These are phyloP conservation scores for Rhododendron vialii DNA, from an alignment of 148 eudicot genomes.

Conservation along the genomic window DNA sequence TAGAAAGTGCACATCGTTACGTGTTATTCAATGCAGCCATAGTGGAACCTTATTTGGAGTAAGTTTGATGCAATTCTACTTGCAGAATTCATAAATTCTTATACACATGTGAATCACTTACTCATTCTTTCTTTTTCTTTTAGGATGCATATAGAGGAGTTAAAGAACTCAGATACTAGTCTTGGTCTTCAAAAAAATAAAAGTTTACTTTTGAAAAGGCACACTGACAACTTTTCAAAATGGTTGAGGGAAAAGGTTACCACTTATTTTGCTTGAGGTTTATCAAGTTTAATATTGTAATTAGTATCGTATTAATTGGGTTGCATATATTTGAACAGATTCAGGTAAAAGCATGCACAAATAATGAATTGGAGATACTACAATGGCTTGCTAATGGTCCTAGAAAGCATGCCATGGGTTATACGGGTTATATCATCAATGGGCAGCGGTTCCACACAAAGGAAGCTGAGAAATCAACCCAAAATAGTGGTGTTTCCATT, in stretches of 20 bases:
- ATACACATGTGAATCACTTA: neutral
- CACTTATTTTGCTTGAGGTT: neutral
- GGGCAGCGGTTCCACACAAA: neutral
- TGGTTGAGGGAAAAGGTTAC: neutral
- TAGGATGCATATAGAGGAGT: neutral
- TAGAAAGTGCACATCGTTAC: neutral
- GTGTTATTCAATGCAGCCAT: neutral
- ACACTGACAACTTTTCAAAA: neutral
- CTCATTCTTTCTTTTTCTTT: neutral
- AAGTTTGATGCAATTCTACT: neutral
- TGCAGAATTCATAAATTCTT: neutral
- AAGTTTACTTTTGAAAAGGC: neutral
- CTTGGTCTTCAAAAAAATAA: neutral
- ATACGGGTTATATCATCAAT: neutral
- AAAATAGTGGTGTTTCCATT: neutral
- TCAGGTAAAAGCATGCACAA: neutral
- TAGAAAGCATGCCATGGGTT: neutral
- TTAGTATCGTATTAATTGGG: neutral
- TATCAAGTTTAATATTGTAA: neutral
- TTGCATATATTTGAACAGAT: neutral
- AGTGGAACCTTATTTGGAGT: neutral
- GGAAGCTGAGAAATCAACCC: neutral
- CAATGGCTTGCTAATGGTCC: neutral
- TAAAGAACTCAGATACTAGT: neutral
- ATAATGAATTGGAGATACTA: neutral